Evolutionary conservation across 1,284 basidiomycete species (phyloP), one percentile per base, ranked within the genome.

Genomic region (Gomphus bonarii): DNA sequence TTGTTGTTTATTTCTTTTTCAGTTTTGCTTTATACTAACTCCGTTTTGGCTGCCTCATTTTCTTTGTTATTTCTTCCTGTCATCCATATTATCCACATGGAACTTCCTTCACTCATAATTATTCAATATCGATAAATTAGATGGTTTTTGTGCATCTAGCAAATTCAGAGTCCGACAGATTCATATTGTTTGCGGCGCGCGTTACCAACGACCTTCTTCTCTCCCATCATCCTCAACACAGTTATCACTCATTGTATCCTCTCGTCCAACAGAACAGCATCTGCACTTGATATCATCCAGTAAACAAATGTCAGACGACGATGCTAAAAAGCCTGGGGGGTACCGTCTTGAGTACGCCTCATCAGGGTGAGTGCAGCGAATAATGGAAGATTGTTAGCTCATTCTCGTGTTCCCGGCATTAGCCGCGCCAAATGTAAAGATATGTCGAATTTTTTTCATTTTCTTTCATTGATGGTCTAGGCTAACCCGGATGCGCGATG

Each of bases 401-500:
- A 31, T 40, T 48, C 20, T 54, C 9, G 16, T 42, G 3, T 20
- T 18, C 20, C 16, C 18, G 31, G 18, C 6, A 18, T 43, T 64
- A 66, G 72, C 59, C 78, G 91, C 57, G 76, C 92, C 22, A 85
- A 83, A 68, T 95, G 91, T 74, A 92, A 90, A 75, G 91, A 91
- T 86, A 58, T 58, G 77, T 70, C 10, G 6, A 35, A 43, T 10
- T 55, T 55, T 64, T 65, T 61, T 61, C 62, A 58, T 51, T 61
- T 61, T 28, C 42, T 18, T 8, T 8, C 38, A 28, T 28, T 3
- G 11, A 55, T 63, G 64, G 20, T 60, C 64, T 61, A 60, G 44
- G 50, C 44, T 43, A 38, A 54, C 43, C 30, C 33, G 33, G n/a
- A 54, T 30, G 8, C 33, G 43, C 50, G 10, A 51, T 48, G 53